phyloP scores from a whole-genome alignment of 257 asterid species.

The Linderniella brevidens region DNA sequence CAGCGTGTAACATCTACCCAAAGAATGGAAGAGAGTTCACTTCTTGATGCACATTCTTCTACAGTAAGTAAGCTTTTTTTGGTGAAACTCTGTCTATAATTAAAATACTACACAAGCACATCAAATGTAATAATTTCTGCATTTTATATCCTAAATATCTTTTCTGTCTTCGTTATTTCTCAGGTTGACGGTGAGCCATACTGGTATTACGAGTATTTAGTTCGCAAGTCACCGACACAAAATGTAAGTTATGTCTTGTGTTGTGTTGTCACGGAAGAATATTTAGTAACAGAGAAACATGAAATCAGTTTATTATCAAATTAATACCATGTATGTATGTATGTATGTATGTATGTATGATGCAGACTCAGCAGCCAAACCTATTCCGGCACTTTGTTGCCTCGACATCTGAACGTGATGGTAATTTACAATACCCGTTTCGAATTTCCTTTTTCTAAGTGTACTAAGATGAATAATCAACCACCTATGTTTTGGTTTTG shows the following conservation, averaged over 20 bases:
- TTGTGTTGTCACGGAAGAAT: not conserved
- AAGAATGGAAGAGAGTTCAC: constrained; percentile 82
- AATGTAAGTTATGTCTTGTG: constrained; percentile 24
- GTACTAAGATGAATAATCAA: too few species aligned
- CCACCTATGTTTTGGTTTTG: too few species aligned
- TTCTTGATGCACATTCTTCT: constrained; percentile 80
- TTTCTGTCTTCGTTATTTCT: constrained; percentile 5
- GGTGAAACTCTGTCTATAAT: not conserved
- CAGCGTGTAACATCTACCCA: constrained; percentile 89
- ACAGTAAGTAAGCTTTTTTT: constrained; percentile 35
- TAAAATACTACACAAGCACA: too few species aligned
- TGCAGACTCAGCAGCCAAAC: constrained; percentile 65
- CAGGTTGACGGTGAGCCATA: constrained; percentile 84
- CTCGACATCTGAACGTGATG: constrained; percentile 86
- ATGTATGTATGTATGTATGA: too few species aligned
- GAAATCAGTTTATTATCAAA: too few species aligned
- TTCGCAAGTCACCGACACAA: constrained; percentile 84
- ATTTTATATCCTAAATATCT: too few species aligned
- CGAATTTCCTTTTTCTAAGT: not conserved
- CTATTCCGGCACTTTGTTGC: constrained; percentile 72
- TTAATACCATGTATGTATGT: too few species aligned
- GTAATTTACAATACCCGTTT: constrained; percentile 22
- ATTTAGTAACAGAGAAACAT: too few species aligned
- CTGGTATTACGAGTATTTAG: constrained; percentile 87
- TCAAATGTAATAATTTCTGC: too few species aligned